These are phyloP conservation scores for Nannochloris sp. DNA, from an alignment of 139 green algal species.

Conservation along the genomic window DNA sequence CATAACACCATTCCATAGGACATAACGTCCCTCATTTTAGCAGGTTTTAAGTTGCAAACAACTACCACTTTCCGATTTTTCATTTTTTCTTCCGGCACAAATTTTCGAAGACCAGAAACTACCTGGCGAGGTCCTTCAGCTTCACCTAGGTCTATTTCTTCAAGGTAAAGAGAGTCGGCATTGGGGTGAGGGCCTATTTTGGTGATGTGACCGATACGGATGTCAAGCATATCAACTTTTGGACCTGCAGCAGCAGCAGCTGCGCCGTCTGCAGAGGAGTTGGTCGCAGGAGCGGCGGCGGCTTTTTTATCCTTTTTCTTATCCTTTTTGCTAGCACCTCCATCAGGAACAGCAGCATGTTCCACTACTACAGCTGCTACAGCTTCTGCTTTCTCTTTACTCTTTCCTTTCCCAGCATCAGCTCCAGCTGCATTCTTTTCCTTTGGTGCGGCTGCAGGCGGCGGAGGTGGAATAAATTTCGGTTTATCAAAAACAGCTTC, in stretches of 20 bases:
- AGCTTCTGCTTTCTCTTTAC: background rate
- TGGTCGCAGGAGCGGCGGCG: constrained; percentile 2
- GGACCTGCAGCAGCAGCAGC: background rate
- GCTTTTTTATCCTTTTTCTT: constrained; percentile 21
- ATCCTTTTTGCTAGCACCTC: constrained; percentile 5
- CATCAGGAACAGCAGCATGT: background rate
- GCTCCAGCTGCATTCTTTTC: background rate
- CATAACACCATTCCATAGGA: constrained; percentile 88
- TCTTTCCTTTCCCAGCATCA: background rate
- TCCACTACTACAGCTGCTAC: background rate
- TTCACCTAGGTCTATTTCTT: constrained; percentile 94
- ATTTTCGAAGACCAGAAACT: constrained; percentile 82
- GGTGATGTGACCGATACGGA: constrained; percentile 75
- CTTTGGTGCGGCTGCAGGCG: background rate
- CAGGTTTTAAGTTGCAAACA: constrained; percentile 93
- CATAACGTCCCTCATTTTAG: constrained; percentile 90
- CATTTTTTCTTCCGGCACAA: constrained; percentile 82
- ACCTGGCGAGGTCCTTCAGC: constrained; percentile 58
- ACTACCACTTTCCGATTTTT: constrained; percentile 63
- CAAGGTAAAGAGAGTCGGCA: constrained; percentile 88
- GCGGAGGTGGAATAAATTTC: constrained; percentile 14
- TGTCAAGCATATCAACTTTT: constrained; percentile 27
- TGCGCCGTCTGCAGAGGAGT: background rate
- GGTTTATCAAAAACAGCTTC: constrained; percentile 17
- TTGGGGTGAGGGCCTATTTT: constrained; percentile 72